phyloP scores from a whole-genome alignment of 139 green algal species.

The Picochlorum sp. region DNA sequence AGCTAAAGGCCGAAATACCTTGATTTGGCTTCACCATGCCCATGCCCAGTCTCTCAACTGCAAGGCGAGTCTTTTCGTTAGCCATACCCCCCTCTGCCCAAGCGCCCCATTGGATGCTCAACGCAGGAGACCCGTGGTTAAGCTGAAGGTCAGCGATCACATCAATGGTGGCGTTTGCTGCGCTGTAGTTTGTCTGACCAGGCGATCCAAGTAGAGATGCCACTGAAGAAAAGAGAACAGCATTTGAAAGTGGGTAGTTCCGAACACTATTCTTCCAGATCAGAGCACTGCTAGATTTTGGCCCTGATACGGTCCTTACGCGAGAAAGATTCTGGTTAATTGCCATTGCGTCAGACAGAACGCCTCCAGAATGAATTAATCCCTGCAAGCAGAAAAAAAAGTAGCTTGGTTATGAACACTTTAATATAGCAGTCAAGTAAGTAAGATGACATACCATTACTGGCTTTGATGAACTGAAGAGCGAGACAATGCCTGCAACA shows the following conservation, averaged over 20 bases:
- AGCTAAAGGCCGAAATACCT: constrained; percentile 11
- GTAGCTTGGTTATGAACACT: neutral
- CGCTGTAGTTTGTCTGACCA: constrained; percentile 65
- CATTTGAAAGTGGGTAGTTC: neutral
- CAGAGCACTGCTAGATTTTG: constrained; percentile 29
- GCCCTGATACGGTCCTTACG: constrained; percentile 24
- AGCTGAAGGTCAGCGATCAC: constrained; percentile 6
- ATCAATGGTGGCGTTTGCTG: constrained; percentile 56
- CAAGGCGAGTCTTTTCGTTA: constrained; percentile 10
- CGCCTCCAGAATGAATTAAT: constrained; percentile 54
- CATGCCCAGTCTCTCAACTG: constrained; percentile 63
- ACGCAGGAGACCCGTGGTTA: neutral
- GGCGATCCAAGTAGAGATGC: constrained; percentile 59
- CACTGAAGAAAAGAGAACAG: constrained; percentile 51
- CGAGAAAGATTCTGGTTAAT: constrained; percentile 27
- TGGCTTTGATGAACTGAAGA: neutral
- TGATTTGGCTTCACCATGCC: constrained; percentile 17
- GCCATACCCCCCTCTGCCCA: constrained; percentile 78
- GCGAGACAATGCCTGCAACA: neutral
- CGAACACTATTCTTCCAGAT: neutral
- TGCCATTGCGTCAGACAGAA: constrained; percentile 44
- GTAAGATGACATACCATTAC: neutral
- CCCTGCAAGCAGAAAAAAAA: neutral
- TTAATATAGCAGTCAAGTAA: neutral
- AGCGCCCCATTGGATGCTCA: constrained; percentile 70